Percentiles rank a stretch among this genome's conserved stretches.
These are phyloP conservation scores for Colletotrichum gigasporum DNA, from an alignment of 2,329 filamentous ascomycete species.

Conservation along the genomic window DNA sequence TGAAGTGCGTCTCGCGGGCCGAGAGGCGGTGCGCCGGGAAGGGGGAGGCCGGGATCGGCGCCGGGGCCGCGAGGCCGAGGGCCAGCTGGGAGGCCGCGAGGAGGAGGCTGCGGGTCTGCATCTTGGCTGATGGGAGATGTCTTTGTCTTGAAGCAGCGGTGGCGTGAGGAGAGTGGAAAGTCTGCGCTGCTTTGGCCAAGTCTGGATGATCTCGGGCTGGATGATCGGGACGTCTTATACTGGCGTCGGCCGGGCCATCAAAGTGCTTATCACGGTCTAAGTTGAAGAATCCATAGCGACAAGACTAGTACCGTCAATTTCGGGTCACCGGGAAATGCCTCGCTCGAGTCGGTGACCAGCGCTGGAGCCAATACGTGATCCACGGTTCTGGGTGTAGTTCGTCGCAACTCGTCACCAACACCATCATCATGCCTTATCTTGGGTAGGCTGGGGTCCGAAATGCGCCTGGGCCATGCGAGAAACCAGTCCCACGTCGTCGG, in stretches of 20 bases:
- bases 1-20: slow-evolving; percentile 35
- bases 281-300: slow-evolving; percentile 4
- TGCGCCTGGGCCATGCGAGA: background rate
- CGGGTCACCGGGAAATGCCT: background rate
- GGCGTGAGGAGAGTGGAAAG: background rate
- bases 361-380: background rate
- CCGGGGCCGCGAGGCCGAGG: slow-evolving; percentile 21
- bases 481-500: background rate
- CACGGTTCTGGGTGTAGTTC: too few relatives aligned
- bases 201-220: background rate
- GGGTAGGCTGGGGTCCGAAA: background rate
- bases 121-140: background rate
- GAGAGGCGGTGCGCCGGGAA: slow-evolving; percentile 19
- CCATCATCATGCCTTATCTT: slow-evolving; percentile 9
- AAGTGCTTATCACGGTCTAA: too few relatives aligned
- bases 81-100: slow-evolving; percentile 18
- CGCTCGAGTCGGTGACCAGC: background rate
- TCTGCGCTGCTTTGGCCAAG: background rate
- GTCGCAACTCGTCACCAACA: background rate
- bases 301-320: background rate
- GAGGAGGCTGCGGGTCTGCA: slow-evolving; percentile 15
- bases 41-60: background rate
- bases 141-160: background rate
- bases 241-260: too few relatives aligned
- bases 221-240: background rate